Evolutionary conservation across 345 rosid species (phyloP).

Genomic region (Syzygium aqueum): DNA sequence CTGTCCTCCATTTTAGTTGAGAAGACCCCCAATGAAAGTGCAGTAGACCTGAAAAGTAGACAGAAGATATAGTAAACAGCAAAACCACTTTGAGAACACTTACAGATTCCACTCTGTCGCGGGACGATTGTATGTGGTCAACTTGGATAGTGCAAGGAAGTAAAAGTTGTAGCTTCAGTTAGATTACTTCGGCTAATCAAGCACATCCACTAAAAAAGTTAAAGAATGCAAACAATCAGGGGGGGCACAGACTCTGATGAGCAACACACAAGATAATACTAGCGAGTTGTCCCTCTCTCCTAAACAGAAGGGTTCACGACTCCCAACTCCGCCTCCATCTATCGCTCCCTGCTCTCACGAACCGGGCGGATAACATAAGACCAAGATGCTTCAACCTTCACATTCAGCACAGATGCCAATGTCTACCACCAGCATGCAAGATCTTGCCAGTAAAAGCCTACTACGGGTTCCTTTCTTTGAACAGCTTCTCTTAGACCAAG

Average conservation of each 20-base stretch:
- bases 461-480: background rate
- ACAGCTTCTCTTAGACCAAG: background rate
- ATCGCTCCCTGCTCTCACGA: background rate
- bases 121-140: background rate
- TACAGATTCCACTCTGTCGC: background rate
- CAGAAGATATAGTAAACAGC: background rate
- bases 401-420: background rate
- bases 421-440: background rate
- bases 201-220: background rate
- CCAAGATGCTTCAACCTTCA: background rate
- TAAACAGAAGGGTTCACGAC: background rate
- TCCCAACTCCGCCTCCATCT: background rate
- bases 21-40: background rate
- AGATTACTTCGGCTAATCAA: background rate
- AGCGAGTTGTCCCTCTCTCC: background rate
- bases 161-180: background rate
- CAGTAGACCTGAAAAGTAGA: conserved; percentile 2
- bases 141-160: background rate
- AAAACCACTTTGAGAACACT: background rate
- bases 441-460: too few relatives aligned
- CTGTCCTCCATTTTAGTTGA: conserved; percentile 4
- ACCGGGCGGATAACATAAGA: background rate
- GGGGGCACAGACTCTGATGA: background rate
- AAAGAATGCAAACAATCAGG: background rate
- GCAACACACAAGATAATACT: background rate